phyloP scores from a whole-genome alignment of 306 rosid species.

The Rosa multiflora region DNA sequence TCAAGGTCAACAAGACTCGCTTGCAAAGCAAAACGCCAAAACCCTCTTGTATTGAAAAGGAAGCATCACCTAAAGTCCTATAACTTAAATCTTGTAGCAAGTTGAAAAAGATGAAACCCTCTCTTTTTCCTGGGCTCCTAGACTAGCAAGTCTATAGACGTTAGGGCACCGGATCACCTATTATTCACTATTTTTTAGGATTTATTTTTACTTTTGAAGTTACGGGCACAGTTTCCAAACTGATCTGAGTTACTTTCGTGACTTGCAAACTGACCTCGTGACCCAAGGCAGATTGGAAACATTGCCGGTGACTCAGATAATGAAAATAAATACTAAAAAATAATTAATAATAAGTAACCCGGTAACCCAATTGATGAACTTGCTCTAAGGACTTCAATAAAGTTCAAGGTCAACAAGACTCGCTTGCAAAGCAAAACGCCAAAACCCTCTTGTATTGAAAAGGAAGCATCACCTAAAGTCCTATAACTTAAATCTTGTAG shows the following conservation, averaged over 20 bases:
- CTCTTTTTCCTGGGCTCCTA: not conserved
- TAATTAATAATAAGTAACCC: too few species aligned
- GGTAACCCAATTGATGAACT: too few species aligned
- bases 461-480: not conserved
- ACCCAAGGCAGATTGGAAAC: too few species aligned
- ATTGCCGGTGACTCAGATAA: too few species aligned
- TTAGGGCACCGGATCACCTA: too few species aligned
- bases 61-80: not conserved
- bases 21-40: not conserved
- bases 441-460: not conserved
- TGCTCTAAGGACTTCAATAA: not conserved
- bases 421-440: constrained; percentile 6
- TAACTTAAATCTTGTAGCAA: not conserved
- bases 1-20: constrained; percentile 2
- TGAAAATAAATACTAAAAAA: too few species aligned
- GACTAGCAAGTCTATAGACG: not conserved
- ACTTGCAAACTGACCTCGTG: too few species aligned
- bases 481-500: not conserved
- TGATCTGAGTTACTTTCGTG: too few species aligned
- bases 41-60: not conserved
- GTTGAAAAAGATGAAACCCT: not conserved
- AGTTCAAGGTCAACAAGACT: constrained; percentile 1
- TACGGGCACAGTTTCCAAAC: too few species aligned
- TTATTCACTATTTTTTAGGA: too few species aligned
- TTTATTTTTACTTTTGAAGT: too few species aligned